Evolutionary conservation across 1,284 basidiomycete genomes (phyloP), one percentile per base, ranked within the genome.

Genomic region (Microbotryomycetes sp.): DNA sequence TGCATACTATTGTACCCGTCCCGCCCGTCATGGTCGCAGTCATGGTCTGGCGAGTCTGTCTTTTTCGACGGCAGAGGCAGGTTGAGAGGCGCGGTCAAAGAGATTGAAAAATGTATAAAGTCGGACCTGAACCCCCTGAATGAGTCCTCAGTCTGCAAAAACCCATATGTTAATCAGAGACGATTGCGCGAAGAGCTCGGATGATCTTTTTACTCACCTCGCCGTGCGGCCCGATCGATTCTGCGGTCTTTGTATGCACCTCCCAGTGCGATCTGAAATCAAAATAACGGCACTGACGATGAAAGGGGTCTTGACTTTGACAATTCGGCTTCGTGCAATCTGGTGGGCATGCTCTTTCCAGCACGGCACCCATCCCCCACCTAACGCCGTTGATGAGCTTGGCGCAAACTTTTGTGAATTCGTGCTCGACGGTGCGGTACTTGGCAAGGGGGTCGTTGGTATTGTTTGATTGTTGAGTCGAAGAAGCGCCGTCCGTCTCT

Each of bases 81-180:
- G 1, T 69, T 69, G 5, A 70, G 70, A 4, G 83, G 85, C 5
- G 89, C 89, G 41, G 83, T 83, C 62, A 97, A 79, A 0, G 92
- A 97, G 51, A 94, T 80, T 0, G 91, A 92, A 57, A 96, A 82
- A 76, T 98, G 94, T 61, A 97, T 85, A 74, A 91, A 96, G 75
- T 97, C 87, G 7, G 92, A 96, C 31, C 94, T 85, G 77, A 97
- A 97, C 2, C 83, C 88, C 61, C 83, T 83, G 75, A 85, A 97
- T 0, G 92, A 93, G 76, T 98, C 93, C 45, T 80, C 75, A 24
- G 72, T 51, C 70, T 70, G 57, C 23, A n/a, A n/a, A 41, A 23
- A 16, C 45, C 2, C 24, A 60, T 84, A 67, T n/a, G n/a, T 21
- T 47, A n/a, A 29, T 41, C 53, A 45, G 53, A 24, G 52, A 21